Conservation (phyloP, 2,329 filamentous ascomycete genomes). For the Cryphonectria radicalis region DNA sequence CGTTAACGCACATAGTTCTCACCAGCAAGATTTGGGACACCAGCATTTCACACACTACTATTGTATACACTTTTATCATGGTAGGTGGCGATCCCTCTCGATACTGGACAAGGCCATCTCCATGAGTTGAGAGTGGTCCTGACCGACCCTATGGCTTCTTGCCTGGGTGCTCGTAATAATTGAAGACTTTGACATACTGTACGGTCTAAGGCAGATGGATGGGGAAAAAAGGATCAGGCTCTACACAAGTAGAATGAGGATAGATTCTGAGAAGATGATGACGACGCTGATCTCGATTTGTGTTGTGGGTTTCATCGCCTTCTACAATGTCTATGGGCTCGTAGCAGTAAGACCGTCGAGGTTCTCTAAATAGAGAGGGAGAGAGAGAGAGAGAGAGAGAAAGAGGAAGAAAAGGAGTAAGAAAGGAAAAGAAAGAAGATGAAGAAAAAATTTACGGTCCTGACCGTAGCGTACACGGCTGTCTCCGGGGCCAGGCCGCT, state of each 20-base stretch:
- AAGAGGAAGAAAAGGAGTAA: no score
- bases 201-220: no score
- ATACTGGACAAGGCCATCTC: no score
- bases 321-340: neutral
- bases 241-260: neutral
- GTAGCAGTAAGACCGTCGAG: no score
- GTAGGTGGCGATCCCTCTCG: no score
- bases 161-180: neutral
- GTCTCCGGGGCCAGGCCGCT: neutral
- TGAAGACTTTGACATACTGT: neutral
- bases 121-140: neutral
- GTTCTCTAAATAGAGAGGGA: no score
- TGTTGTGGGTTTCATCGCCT: neutral
- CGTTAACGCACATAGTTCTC: neutral
- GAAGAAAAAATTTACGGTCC: neutral
- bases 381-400: no score
- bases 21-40: no score
- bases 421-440: neutral
- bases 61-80: no score
- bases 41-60: no score
- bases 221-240: no score
- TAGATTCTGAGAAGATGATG: neutral
- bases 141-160: neutral
- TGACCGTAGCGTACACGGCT: neutral
- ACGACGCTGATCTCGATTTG: neutral